These are phyloP conservation scores for Aaosphaeria pasadenensis DNA, from an alignment of 2,329 filamentous ascomycete species.

Conservation along the genomic window DNA sequence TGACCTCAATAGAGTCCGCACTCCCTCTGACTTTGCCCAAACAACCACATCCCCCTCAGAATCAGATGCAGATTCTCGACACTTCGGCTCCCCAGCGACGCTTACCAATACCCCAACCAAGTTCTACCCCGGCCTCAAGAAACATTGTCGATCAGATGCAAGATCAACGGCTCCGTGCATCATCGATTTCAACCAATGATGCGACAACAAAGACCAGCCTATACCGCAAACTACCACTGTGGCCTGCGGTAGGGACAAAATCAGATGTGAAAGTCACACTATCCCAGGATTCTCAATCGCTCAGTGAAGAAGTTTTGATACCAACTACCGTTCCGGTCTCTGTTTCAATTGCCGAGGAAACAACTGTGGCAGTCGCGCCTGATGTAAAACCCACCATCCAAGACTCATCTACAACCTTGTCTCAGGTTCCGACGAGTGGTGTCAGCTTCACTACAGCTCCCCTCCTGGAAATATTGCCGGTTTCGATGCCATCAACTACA, in stretches of 20 bases:
- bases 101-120: constrained; percentile 31
- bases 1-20: constrained; percentile 25
- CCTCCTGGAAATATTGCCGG: constrained; percentile 18
- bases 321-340: constrained; percentile 3
- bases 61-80: constrained; percentile 10
- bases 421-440: constrained; percentile 1
- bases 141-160: constrained; percentile 30
- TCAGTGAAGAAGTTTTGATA: constrained; percentile 6
- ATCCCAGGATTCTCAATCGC: constrained; percentile 5
- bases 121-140: constrained; percentile 17
- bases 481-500: constrained; percentile 10
- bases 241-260: constrained; percentile 1
- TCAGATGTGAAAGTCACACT: constrained; percentile 4
- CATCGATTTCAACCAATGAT: constrained; percentile 6
- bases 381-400: not conserved
- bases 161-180: constrained; percentile 26
- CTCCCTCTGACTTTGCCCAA: constrained; percentile 17
- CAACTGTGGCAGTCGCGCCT: not conserved
- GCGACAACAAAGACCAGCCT: too few relatives aligned
- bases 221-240: not conserved
- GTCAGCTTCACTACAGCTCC: constrained; percentile 24
- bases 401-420: not conserved
- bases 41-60: constrained; percentile 14
- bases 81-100: constrained; percentile 20
- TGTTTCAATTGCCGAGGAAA: constrained; percentile 1